Evolutionary conservation across 1,284 basidiomycete genomes (phyloP), one percentile per base, ranked within the genome.

Genomic region (Leccinum huronense): DNA sequence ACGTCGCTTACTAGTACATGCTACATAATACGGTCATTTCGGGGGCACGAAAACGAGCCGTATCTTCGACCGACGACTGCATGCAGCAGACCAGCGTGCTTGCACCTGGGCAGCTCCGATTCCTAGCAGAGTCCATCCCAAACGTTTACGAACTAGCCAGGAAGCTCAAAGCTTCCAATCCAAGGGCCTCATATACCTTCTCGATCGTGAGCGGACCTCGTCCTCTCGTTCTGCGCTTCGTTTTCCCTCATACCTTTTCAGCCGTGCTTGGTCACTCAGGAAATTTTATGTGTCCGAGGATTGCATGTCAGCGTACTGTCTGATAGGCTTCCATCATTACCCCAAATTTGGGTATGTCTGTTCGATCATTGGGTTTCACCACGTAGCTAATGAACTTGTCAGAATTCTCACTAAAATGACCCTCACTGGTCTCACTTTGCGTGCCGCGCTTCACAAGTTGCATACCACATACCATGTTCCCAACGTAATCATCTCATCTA

Each of bases 231-330:
- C 61, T 61, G n/a, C 63, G 51, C 56, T 40, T 13, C 31, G 56
- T 57, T 13, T 55, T 23, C 58, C 33, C 8, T 1, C 31, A 92
- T 91, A 27, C 23, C 94, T 11, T 48, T 70, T 2, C n/a, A 96
- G 94, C 95, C 45, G 95, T 97, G 2, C 87, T 97, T 79, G 95
- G 95, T 13, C 96, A 98, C 75, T 83, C 93, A 13, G 94, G 94
- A 3, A 84, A 81, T 80, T 97, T 11, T 99, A 99, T 71, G 96
- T 98, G 31, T 86, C 94, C 5, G 81, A 88, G 11, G 89, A 94
- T 67, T 94, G 96, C 5, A 84, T 99, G 61, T 94, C 95, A 0
- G 85, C 95, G 57, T 99, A 99, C 80, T 86, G 88, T 61, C 76
- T 80, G 56, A 86, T 99, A 27, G 23, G 78, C 82, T 99, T 3